Base-by-base conservation (phyloP, 208 protist species). In the Crithidia fasciculata region DNA sequence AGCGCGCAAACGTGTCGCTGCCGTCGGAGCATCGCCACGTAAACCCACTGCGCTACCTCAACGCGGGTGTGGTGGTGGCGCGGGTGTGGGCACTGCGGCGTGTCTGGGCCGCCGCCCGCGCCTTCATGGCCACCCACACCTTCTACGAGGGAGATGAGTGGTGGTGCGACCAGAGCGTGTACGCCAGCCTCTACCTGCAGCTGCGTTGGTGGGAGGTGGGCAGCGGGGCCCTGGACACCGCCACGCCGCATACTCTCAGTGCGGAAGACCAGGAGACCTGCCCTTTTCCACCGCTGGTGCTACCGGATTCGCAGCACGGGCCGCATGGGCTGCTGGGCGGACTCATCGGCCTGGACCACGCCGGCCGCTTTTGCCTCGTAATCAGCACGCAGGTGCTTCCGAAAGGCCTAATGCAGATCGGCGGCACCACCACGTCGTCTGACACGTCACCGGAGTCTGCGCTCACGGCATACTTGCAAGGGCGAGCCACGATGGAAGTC, bases 161-260 rank as follows among this genome's bases (percentile, higher is more conserved):
- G 65, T 70, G 65, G 65, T 70, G 65, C n/a, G 65, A 70, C 39
- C 65, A 70, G 55, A 70, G 65, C 41, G 65, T 70, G 52, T 43
- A 53, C 28, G 65, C 18, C 50, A 70, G 65, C 43, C 65, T 70
- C 13, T 70, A 70, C 54, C 52, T 70, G 16, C 65, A 70, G 65
- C 53, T 70, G 40, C 65, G 65, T 3, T 70, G 65, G 65, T 70
- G 65, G 65, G 65, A 70, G 41, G 5, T 70, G 9, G 8, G 18
- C 18, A 70, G 65, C 19, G 5, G 2, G 3, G 50, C 43, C 1
- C 39, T 70, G 7, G 65, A 67, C 49, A 2, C 2, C 2, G 54
- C 41, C 8, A n/a, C 40, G n/a, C 52, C 65, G n/a, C 53, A 49
- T 18, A 5, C 18, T n/a, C 53, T 61, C 41, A 36, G 19, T 28